Evolutionary conservation across 2,329 filamentous ascomycete genomes (phyloP), one percentile per base, ranked within the genome.

Genomic region (Stachybotrys echinatus): DNA sequence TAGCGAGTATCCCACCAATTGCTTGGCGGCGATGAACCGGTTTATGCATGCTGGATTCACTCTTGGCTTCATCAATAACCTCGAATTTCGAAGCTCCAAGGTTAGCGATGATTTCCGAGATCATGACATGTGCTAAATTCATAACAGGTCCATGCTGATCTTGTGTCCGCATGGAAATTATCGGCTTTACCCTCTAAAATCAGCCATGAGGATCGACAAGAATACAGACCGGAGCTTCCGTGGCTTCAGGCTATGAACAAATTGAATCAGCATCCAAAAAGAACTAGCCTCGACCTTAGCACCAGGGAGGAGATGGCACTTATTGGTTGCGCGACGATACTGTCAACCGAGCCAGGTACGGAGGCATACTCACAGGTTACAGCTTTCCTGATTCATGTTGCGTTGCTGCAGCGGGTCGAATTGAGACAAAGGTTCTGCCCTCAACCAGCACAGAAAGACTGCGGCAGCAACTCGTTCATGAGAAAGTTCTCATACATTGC

Each of bases 401-500:
- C 12, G 8, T 7, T 46, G 23, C 19, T 46, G 19, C 19, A 46
- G 44, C 44, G 8, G 17, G 5, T 19, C 27, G 14, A 34, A 5
- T 34, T 34, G 27, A n/a, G n/a, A n/a, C n/a, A n/a, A n/a, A n/a
- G n/a, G n/a, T n/a, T n/a, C n/a, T n/a, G n/a, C n/a, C n/a, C n/a
- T n/a, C n/a, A n/a, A n/a, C n/a, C n/a, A n/a, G n/a, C n/a, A n/a
- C n/a, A n/a, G n/a, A n/a, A n/a, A n/a, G n/a, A n/a, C n/a, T n/a
- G n/a, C n/a, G n/a, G n/a, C n/a, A n/a, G n/a, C n/a, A n/a, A n/a
- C n/a, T n/a, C n/a, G n/a, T n/a, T n/a, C n/a, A n/a, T n/a, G n/a
- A 21, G 69, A 47, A 20, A 5, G n/a, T 61, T 52, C 43, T 51
- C 50, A 14, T 55, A 65, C 31, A 48, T 55, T 8, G 65, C 60